These are phyloP conservation scores for Scheffersomyces coipomensis DNA, from an alignment of 805 yeast species.

Conservation along the genomic window DNA sequence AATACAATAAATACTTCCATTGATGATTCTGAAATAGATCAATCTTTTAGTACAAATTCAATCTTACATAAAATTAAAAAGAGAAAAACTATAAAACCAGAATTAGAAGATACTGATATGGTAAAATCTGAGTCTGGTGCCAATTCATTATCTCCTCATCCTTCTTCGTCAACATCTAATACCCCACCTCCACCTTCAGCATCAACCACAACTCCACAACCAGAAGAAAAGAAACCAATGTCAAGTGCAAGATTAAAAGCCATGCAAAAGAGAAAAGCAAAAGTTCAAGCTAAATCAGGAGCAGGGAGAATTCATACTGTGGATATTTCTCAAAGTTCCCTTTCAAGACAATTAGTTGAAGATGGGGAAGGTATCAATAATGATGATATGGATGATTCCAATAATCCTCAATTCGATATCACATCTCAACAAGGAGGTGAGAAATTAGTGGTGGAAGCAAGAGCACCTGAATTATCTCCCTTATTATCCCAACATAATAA, in stretches of 20 bases:
- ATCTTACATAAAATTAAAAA: conserved; percentile 48
- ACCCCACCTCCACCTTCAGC: conserved; percentile 16
- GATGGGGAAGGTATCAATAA: conserved; percentile 32
- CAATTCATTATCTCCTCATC: conserved; percentile 3
- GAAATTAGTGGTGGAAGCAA: conserved; percentile 82
- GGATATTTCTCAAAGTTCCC: conserved; percentile 70
- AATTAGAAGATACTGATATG: conserved; percentile 9
- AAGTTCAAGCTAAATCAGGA: conserved; percentile 58
- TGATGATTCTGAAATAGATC: conserved; percentile 10
- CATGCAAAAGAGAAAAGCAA: conserved; percentile 89
- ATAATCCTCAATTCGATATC: conserved; percentile 50
- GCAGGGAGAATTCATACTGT: conserved; percentile 49
- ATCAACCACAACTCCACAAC: conserved; percentile 5
- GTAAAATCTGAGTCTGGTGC: background rate
- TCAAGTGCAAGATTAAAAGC: conserved; percentile 82
- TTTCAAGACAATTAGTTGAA: conserved; percentile 53
- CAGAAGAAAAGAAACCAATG: conserved; percentile 23
- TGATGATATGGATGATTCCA: conserved; percentile 26
- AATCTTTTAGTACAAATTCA: conserved; percentile 7
- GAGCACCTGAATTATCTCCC: conserved; percentile 61
- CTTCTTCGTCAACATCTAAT: conserved; percentile 7
- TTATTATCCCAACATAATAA: conserved; percentile 68
- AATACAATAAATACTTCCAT: conserved; percentile 4
- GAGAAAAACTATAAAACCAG: conserved; percentile 33
- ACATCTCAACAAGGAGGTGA: conserved; percentile 80